A percentile compares a stretch with the other conserved stretches of the same genome.
Conservation (phyloP, 352 stramenopile genomes). For the Globisporangium irregulare region DNA sequence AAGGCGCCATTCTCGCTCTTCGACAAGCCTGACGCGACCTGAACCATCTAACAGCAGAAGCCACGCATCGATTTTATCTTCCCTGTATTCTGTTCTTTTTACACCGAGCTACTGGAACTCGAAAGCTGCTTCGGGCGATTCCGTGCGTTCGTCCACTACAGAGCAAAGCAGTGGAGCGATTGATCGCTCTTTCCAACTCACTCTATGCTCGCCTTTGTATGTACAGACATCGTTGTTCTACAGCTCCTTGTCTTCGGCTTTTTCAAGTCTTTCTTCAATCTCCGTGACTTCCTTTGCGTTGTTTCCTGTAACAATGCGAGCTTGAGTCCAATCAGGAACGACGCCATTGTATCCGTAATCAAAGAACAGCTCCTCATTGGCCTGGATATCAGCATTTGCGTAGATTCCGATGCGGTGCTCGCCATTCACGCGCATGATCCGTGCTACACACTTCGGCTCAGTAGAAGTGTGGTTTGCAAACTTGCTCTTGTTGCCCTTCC, state of each 20-base stretch:
- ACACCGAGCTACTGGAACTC: not conserved
- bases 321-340: conserved; percentile 77
- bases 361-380: conserved; percentile 86
- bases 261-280: conserved; percentile 4
- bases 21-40: not conserved
- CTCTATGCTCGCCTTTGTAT: not conserved
- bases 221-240: not conserved
- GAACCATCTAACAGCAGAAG: not conserved
- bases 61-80: not conserved
- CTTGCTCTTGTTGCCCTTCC: conserved; percentile 95
- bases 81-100: conserved; percentile 6
- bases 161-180: not conserved
- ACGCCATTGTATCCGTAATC: conserved; percentile 82
- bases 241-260: not conserved
- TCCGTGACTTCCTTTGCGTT: not conserved
- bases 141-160: not conserved
- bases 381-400: conserved; percentile 83
- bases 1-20: not conserved
- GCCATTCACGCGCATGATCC: conserved; percentile 90
- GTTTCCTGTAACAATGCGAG: conserved; percentile 38
- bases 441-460: conserved; percentile 80
- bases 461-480: conserved; percentile 89
- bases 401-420: conserved; percentile 94
- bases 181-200: not conserved
- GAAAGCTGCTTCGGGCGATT: not conserved